Conservation (phyloP, 202 grass and related monocot species). For the Hordeum pubiflorum region DNA sequence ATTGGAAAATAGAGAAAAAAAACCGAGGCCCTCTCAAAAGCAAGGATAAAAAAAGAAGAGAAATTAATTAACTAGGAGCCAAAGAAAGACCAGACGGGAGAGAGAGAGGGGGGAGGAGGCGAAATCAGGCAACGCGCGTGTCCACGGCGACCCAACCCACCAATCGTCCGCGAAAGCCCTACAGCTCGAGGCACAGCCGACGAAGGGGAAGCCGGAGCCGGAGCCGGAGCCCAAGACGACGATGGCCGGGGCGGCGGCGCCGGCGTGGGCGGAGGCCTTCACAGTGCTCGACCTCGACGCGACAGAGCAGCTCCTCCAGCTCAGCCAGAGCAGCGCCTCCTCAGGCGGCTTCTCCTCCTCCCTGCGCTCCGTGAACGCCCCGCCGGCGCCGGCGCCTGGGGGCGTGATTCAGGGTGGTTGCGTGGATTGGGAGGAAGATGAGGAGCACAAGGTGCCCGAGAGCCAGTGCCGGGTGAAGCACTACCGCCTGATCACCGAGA, state of each 20-base stretch:
- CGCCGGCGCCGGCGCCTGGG: background rate
- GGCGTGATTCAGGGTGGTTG: background rate
- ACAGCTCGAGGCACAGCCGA: background rate
- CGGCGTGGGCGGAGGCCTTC: background rate
- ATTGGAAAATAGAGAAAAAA: background rate
- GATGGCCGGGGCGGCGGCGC: background rate
- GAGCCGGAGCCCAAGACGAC: background rate
- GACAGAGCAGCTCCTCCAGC: conserved; percentile 27
- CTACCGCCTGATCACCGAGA: conserved; percentile 40
- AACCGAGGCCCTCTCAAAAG: background rate
- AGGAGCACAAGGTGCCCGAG: conserved; percentile 24
- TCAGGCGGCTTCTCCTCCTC: background rate
- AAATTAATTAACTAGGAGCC: conserved; percentile 6
- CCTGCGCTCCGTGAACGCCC: conserved; percentile 19
- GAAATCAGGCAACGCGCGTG: conserved; percentile 13
- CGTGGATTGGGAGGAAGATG: conserved; percentile 3
- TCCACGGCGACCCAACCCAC: conserved; percentile 14
- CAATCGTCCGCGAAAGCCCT: conserved; percentile 35
- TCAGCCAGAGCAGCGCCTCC: conserved; percentile 37
- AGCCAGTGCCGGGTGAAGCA: conserved; percentile 12
- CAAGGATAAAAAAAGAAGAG: background rate
- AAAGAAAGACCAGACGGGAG: background rate
- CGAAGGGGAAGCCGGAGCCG: background rate
- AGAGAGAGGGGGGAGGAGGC: background rate
- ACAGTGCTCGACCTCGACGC: conserved; percentile 26